Evolutionary conservation across 2,329 filamentous ascomycete genomes (phyloP), one percentile per base, ranked within the genome.

Genomic region (Cladobotryum protrusum): DNA sequence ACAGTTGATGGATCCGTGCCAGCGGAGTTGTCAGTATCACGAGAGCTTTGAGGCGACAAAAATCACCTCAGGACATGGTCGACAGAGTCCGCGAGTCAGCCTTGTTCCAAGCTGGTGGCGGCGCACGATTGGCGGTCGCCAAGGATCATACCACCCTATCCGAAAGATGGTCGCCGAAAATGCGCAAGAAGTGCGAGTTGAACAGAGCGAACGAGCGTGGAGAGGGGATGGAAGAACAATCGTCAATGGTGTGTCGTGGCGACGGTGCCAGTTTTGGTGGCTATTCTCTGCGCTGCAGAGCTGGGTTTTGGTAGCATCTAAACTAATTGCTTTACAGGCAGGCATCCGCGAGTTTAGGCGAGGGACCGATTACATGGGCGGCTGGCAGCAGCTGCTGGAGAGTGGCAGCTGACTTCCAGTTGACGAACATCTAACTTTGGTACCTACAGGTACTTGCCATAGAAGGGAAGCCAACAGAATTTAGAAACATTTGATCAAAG

Each of bases 31-130:
- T 63, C 57, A 61, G 59, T 60, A 61, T 63, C 58, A 59, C 60
- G 36, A 39, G 44, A 36, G 43, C 47, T 43, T 52, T 57, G 58
- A 59, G 60, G 64, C 58, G 58, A 57, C 55, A 52, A 58, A 57
- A 59, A 57, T 60, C 59, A 61, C 57, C 63, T 66, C 58, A 66
- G 60, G 61, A 61, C 65, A 67, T 67, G 57, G 59, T 63, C 56
- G 54, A 56, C 43, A 17, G 34, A 20, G 19, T 56, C 54, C 57
- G 45, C 54, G 54, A 61, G 61, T 61, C 57, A 61, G 56, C 58
- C 56, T 61, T 58, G 53, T 63, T 50, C 54, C 58, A 60, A 58
- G 59, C 61, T 59, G 58, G 52, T 56, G 60, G 56, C 51, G 54
- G 54, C 52, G 55, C 49, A 45, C 42, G 50, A 44, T 52, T 45